phyloP scores from a whole-genome alignment of 2,329 filamentous ascomycete species.

The Arthrobotrys entomopaga region DNA sequence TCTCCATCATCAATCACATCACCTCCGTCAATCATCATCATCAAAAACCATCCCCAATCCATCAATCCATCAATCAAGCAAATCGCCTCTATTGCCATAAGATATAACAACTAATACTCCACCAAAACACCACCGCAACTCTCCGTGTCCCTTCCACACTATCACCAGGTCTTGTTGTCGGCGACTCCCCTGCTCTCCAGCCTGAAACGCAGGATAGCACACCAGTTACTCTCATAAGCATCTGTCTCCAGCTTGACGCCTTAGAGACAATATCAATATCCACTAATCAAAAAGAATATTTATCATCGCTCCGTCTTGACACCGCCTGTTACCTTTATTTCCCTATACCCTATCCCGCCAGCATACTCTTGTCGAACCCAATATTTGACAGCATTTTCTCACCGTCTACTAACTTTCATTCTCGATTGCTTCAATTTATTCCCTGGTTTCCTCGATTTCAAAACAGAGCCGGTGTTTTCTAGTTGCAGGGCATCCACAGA shows the following conservation, averaged over 20 bases:
- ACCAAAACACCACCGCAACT: neutral
- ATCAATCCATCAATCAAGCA: slow-evolving; percentile 2
- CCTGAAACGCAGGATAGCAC: neutral
- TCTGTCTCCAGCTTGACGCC: neutral
- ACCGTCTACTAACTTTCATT: no score
- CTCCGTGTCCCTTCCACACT: slow-evolving; percentile 1
- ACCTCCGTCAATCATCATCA: neutral
- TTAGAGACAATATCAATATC: neutral
- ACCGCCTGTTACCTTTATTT: no score
- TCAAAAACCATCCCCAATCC: neutral
- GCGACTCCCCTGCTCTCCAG: neutral
- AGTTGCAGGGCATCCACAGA: no score
- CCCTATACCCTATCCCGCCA: no score
- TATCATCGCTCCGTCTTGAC: no score
- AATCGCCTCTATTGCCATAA: neutral
- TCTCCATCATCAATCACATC: neutral
- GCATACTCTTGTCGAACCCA: no score
- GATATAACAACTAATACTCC: neutral
- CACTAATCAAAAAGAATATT: no score
- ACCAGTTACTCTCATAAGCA: neutral
- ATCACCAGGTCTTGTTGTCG: neutral
- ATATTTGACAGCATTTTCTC: no score
- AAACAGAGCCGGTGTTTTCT: no score
- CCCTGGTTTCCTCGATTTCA: no score
- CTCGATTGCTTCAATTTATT: no score